Conservation (phyloP, 2,329 filamentous ascomycete species). For the Pyricularia sp. region DNA sequence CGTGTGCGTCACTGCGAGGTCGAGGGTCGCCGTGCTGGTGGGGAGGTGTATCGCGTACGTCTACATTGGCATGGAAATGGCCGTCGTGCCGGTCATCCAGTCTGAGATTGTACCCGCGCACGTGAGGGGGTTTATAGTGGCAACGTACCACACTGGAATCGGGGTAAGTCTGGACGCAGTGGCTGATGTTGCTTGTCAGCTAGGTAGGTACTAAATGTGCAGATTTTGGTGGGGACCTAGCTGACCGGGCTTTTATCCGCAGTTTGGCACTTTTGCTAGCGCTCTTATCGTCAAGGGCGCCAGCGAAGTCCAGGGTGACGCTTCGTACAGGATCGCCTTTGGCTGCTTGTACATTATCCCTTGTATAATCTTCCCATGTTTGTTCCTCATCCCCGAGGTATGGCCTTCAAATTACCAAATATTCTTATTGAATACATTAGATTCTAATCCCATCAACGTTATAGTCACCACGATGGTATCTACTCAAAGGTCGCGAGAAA, state of each 20-base stretch:
- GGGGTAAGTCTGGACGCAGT: conserved; percentile 11
- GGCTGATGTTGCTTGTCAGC: too few relatives aligned
- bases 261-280: conserved; percentile 9
- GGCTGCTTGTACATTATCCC: conserved; percentile 22
- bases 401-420: neutral
- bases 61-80: conserved; percentile 26
- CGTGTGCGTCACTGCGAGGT: conserved; percentile 18
- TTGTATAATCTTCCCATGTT: conserved; percentile 11
- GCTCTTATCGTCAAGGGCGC: conserved; percentile 16
- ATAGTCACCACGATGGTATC: conserved; percentile 13
- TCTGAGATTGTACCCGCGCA: conserved; percentile 19
- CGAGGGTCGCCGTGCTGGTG: conserved; percentile 18
- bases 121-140: conserved; percentile 20
- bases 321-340: conserved; percentile 20
- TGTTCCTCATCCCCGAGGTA: conserved; percentile 18
- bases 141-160: conserved; percentile 20
- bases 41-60: conserved; percentile 22
- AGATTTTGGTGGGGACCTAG: neutral
- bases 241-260: neutral
- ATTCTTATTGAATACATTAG: neutral
- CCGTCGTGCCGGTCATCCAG: conserved; percentile 22
- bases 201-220: too few relatives aligned
- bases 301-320: conserved; percentile 14
- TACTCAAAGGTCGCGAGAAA: conserved; percentile 7
- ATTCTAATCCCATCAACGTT: neutral